A percentile compares a stretch with the other conserved stretches of the same genome.
Evolutionary conservation across 1,284 basidiomycete genomes (phyloP).

Genomic region (Gastroboletus turbinatus): DNA sequence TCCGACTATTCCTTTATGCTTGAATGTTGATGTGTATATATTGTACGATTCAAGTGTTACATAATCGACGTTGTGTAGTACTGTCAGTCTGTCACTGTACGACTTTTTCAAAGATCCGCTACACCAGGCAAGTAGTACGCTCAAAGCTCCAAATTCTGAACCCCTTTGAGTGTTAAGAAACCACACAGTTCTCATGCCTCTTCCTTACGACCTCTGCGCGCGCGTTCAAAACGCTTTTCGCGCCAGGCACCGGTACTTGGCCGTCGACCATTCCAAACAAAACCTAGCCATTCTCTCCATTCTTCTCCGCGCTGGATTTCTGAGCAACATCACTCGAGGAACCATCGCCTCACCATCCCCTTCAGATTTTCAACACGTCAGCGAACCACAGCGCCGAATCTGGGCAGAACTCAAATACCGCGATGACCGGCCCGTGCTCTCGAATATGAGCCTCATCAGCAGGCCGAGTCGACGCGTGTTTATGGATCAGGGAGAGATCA

Average conservation of each 20-base stretch:
- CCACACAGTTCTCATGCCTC: constrained; percentile 44
- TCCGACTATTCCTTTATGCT: too few relatives aligned
- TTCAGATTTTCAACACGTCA: constrained; percentile 51
- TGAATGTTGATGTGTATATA: too few relatives aligned
- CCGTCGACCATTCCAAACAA: constrained; percentile 77
- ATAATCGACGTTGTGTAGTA: constrained; percentile 7
- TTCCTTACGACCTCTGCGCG: constrained; percentile 81
- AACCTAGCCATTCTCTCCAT: constrained; percentile 83
- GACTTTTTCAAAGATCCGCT: background rate
- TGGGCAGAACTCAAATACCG: constrained; percentile 92
- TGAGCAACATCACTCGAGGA: constrained; percentile 79
- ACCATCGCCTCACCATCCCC: constrained; percentile 69
- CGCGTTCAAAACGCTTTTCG: constrained; percentile 87
- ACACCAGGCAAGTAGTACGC: background rate
- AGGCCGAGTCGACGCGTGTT: constrained; percentile 51
- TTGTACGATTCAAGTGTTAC: constrained; percentile 5
- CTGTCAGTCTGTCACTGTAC: too few relatives aligned
- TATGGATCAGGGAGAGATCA: constrained; percentile 72
- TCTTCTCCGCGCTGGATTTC: constrained; percentile 83
- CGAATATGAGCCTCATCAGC: constrained; percentile 38
- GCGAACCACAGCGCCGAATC: constrained; percentile 67
- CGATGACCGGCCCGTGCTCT: constrained; percentile 80
- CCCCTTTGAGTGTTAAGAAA: background rate
- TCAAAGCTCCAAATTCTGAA: background rate
- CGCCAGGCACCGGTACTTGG: constrained; percentile 71